These are phyloP conservation scores for Oryza longistaminata DNA, from an alignment of 176 grass and related monocot genomes.

Conservation along the genomic window DNA sequence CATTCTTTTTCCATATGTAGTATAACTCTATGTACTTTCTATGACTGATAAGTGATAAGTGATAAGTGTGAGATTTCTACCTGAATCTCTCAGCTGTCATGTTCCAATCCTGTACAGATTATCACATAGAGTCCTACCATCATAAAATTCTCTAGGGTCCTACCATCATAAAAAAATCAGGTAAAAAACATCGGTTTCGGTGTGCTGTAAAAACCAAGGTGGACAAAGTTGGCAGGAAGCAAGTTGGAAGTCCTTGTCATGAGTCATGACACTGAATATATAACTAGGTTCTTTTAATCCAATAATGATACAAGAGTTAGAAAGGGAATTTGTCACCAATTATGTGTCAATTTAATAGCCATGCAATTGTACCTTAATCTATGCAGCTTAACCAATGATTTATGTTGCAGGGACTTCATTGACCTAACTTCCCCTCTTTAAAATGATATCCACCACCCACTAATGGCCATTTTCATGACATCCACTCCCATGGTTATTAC, in stretches of 20 bases:
- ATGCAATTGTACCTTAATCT: constrained; percentile 20
- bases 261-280: constrained; percentile 6
- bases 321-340: constrained; percentile 25
- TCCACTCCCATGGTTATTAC: constrained; percentile 26
- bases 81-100: neutral
- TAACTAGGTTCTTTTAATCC: neutral
- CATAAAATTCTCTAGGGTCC: neutral
- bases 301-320: constrained; percentile 33
- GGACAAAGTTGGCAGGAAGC: constrained; percentile 8
- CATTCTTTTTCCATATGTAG: neutral
- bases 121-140: neutral
- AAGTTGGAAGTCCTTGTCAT: constrained; percentile 37
- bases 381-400: constrained; percentile 29
- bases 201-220: constrained; percentile 14
- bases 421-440: constrained; percentile 46
- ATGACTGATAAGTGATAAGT: neutral
- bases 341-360: constrained; percentile 17
- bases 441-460: constrained; percentile 40
- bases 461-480: constrained; percentile 40
- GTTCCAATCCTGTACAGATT: neutral
- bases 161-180: neutral
- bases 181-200: neutral
- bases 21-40: neutral
- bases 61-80: neutral
- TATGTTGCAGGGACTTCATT: constrained; percentile 5